Base-by-base conservation (phyloP, 768 basidiomycete species). In the Favolaschia claudopus region DNA sequence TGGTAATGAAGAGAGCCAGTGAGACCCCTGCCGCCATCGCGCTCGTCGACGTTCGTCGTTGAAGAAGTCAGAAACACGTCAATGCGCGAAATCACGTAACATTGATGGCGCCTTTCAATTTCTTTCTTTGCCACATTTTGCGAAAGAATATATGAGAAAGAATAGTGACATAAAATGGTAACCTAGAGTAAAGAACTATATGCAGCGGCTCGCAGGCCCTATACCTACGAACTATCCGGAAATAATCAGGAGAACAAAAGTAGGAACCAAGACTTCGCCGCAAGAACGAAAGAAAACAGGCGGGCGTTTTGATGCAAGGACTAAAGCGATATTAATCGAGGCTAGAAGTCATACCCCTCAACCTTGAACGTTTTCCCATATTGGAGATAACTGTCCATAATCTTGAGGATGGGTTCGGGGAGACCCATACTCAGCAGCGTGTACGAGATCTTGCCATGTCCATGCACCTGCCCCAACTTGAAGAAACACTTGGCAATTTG, bases 371-470 rank as follows among this genome's bases (percentile, higher is more conserved):
- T 81, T 73, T 86, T 87, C 14, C 93, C 96, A 73, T 96, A 96
- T 66, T 89, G 85, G 71, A 96, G 77, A 72, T 94, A 95, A 60
- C 89, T 88, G 63, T 95, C 89, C 93, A 99, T 95, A 65, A 97
- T 92, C 77, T 92, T 95, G 67, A 92, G 79, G 54, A 97, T 91
- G 8, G 91, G 83, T 2, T 94, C 92, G 1, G 96, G 96, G 8
- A 99, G 80, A 3, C 93, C 92, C 92, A 97, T 96, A 70, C 95
- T 96, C 52, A 97, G 75, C 25, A 99, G 76, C 7, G 96, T 96
- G 71, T 93, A 97, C 49, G 89, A 86, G 60, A 99, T 95, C 77
- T 99, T 99, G 60, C 88, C 91, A 66, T 95, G 91, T 0, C 97
- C 97, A 64, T 99, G 95, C 34, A 92, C 86, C 72, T 90, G 90